Base-by-base conservation (phyloP, 345 rosid genomes). In the Heritiera fomes region DNA sequence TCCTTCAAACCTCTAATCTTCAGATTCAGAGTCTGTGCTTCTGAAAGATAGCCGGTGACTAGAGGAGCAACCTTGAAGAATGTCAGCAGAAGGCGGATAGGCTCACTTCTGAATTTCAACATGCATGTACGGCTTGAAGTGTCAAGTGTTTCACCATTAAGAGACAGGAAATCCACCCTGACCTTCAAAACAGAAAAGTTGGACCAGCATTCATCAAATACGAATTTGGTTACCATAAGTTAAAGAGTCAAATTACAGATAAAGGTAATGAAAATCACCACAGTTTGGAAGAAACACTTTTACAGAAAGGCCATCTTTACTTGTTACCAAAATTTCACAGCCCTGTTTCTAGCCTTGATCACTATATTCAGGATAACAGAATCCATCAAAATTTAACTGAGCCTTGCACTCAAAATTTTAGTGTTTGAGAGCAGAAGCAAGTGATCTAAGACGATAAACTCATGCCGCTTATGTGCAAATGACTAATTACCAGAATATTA, bases 61-160 rank as follows among this genome's bases (percentile, higher is more conserved):
- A 96, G 85, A 1, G 99, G 97, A 75, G 82, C 93, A 47, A 86
- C 77, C 83, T 90, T 91, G 40, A 96, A 84, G 83, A 94, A 81
- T 41, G 95, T 91, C 76, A 82, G 83, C 17, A 92, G 78, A 58
- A 87, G 78, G 45, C 91, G 95, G 34, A 94, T 75, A 69, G 92
- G 91, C 81, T 92, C 91, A 50, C 99, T 94, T 84, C 84, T 90
- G 85, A 89, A 96, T 76, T 80, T 85, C 71, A 92, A 83, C 92
- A 96, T 92, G 87, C 95, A 88, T 0, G 93, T 94, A 77, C 76
- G 89, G 64, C 90, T 88, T 82, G 84, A 86, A 83, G 89, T 94
- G 28, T 86, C 80, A 41, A 96, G 87, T 45, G 69, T 82, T 81
- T 86, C 83, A 79, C 99, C 95, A 83, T 86, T 79, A 28, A 80